Evolutionary conservation across 2,329 filamentous ascomycete species (phyloP), one percentile per base, ranked within the genome.

Genomic region (Drechslerella coelobrocha): DNA sequence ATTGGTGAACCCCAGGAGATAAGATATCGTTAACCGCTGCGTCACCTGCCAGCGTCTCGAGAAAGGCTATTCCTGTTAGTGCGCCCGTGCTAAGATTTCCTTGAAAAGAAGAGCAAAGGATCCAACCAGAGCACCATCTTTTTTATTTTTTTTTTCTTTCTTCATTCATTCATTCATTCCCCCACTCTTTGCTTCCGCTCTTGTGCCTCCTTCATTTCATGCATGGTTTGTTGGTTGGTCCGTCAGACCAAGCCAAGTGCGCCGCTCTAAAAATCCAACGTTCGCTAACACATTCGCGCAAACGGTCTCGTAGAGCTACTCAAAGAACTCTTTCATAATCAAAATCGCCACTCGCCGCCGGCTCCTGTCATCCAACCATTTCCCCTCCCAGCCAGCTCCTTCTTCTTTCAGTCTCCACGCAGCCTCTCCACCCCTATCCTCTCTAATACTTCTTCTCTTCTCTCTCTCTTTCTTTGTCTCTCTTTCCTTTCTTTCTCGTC

Each of bases 161-260:
- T 55, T 34, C 50, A 3, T 31, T 34, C 50, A 14, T 54, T 34
- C 50, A 7, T 52, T 31, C n/a, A n/a, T 7, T 52, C 26, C 41
- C 41, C 14, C n/a, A 7, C 9, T 48, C 10, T n/a, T 48, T 26
- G 23, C 43, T 19, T 43, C 48, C 31, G 24, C n/a, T 14, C 26
- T 41, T 47, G 47, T 27, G 53, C 37, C 48, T 34, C 31, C 17
- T 41, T 55, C 54, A 24, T 39, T 54, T 56, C 52, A 68, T 69
- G 65, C 66, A 71, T 47, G n/a, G 66, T 63, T 63, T 71, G 66
- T 53, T 71, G 66, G 39, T 71, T 31, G 47, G 56, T 24, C 19
- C n/a, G 41, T 19, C 21, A 19, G 21, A 19, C 34, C 12, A n/a
- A 19, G 41, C 41, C 19, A 2, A 17, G 41, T 45, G 26, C 43